Base-by-base conservation (phyloP, 2,329 filamentous ascomycete species). In the Colletotrichum lupini region DNA sequence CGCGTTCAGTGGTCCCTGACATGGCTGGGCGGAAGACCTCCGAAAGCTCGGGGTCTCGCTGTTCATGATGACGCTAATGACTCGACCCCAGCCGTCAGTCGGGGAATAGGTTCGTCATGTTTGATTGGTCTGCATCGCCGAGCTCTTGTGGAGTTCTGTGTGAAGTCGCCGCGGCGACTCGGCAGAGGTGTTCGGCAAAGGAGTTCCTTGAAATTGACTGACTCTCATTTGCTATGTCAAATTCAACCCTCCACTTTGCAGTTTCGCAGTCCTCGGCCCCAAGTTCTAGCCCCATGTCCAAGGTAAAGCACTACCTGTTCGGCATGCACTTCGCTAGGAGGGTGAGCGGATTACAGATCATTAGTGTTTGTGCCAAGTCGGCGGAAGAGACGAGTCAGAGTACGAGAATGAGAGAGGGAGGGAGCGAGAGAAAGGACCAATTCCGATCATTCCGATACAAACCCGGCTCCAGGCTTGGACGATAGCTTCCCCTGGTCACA, bases 221-320 rank as follows among this genome's bases (percentile, higher is more conserved):
- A 72, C 69, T 72, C 68, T 72, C 35, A 58, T 62, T 63, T 58
- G 68, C 64, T 57, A 65, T 72, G 68, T 72, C 67, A 60, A 70
- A 28, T 49, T 55, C 24, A n/a, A 58, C 11, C 55, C 60, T 64
- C 62, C 67, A 52, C 42, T 24, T 12, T 28, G 28, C 52, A 58
- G 53, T 24, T 28, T 49, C 42, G 42, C 42, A 49, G 42, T 49
- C 42, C 7, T 49, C 42, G 42, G 42, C 42, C 19, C 42, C 42
- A 49, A 22, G 19, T n/a, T 49, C 42, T 49, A 49, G 42, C 26
- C 28, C 26, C 19, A 22, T n/a, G 16, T n/a, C 5, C 26, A 35
- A 32, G 28, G 26, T 32, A 32, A 30, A 57, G 55, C 28, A 14
- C 55, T 22, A 35, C 11, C 55, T 9, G 16, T 57, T 32, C 42